These are phyloP conservation scores for Epichloe typhina DNA, from an alignment of 2,329 filamentous ascomycete genomes.

Conservation along the genomic window DNA sequence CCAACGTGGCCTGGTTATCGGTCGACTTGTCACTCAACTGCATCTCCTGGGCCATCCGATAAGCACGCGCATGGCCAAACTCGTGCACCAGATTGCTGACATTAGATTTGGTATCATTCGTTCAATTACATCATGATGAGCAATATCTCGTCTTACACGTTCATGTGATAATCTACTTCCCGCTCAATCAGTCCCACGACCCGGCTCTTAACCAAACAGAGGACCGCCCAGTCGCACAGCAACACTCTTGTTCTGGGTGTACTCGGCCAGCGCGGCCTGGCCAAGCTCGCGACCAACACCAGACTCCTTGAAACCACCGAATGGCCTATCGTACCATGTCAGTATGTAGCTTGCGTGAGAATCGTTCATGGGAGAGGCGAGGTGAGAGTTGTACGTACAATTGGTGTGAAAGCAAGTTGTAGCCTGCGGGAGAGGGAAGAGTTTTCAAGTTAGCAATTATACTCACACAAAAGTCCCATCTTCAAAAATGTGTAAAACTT, in stretches of 20 bases:
- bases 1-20: no score
- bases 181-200: background rate
- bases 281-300: constrained; percentile 69
- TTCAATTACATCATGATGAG: background rate
- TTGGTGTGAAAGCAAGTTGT: constrained; percentile 41
- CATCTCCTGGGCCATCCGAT: background rate
- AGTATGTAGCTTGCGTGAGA: background rate
- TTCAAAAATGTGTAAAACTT: constrained; percentile 1
- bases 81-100: background rate
- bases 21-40: background rate
- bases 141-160: background rate
- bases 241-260: constrained; percentile 57
- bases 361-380: background rate
- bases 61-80: background rate
- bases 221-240: constrained; percentile 27
- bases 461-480: background rate
- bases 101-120: background rate
- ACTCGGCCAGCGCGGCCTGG: constrained; percentile 52
- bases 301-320: constrained; percentile 66
- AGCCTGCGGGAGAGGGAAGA: constrained; percentile 16
- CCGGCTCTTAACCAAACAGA: constrained; percentile 9
- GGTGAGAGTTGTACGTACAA: background rate
- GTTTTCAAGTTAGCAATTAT: background rate
- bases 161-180: background rate
- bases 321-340: constrained; percentile 33